Base-by-base conservation (phyloP, 495 filamentous ascomycete genomes). In the Penicillium paradoxum region DNA sequence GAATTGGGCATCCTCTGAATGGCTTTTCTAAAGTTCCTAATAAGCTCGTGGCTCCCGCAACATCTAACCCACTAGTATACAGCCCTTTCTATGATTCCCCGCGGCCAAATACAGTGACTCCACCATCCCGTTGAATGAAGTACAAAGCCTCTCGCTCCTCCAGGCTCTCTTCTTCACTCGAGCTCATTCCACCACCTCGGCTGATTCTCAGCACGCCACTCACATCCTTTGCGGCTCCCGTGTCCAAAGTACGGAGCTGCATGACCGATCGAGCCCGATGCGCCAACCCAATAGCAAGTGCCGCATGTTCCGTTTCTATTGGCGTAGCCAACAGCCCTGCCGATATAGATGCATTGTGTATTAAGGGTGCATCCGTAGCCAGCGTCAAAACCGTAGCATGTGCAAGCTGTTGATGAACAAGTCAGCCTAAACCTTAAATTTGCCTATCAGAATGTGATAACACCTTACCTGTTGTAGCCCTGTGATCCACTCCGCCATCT, bases 141-240 rank as follows among this genome's bases (percentile, higher is more conserved):
- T 95, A 97, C 66, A 97, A 65, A 54, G 86, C 81, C 67, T 97
- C 91, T 56, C 73, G 81, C 45, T 87, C 83, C 53, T 83, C 71
- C 60, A 72, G 49, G 43, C 45, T 49, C n/a, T 53, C 57, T 14
- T 69, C 60, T n/a, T 52, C 66, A 15, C 56, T 66, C 5, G 36
- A 71, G 11, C 73, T 64, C 57, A 64, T 73, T 22, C 72, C 77
- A 45, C 73, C 77, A 6, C 84, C 83, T 19, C 72, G 75, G 8
- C 86, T 90, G 45, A 95, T 79, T 58, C 92, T 79, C 49, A 96
- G 56, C 32, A 96, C 88, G 8, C 93, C 92, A 73, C 88, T 95
- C 21, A 97, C 88, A 75, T 97, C 92, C 67, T 78, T 86, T 45
- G 92, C 93, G 14, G 83, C 79, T 1, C 92, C 92, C 0, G 89